A percentile compares a stretch with the other conserved stretches of the same genome.
Evolutionary conservation across 768 basidiomycete genomes (phyloP).

Genomic region (Rhodotorula sphaerocarpa): DNA sequence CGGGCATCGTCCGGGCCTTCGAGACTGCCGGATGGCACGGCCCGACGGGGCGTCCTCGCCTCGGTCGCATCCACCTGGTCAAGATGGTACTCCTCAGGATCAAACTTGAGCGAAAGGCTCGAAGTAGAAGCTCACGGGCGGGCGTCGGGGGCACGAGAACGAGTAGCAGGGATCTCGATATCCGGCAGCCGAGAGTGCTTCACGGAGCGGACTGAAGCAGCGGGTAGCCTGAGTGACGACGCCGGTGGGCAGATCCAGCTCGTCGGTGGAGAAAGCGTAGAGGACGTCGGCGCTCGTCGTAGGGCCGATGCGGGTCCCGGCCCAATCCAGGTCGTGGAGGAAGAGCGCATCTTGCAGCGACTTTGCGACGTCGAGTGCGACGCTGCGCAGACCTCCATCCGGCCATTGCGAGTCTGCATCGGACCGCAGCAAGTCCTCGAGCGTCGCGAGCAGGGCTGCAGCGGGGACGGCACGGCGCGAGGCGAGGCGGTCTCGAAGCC

Average conservation of each 20-base stretch:
- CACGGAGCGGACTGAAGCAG: conserved; percentile 63
- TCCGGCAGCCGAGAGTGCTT: not conserved
- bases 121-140: too few relatives aligned
- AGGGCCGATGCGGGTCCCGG: conserved; percentile 52
- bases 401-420: too few relatives aligned
- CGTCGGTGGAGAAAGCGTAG: not conserved
- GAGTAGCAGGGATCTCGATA: too few relatives aligned
- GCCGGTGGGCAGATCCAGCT: conserved; percentile 70
- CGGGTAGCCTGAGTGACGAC: conserved; percentile 80
- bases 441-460: conserved; percentile 67
- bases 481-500: conserved; percentile 74
- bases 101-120: too few relatives aligned
- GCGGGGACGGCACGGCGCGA: conserved; percentile 93
- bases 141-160: too few relatives aligned
- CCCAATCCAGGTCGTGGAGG: conserved; percentile 96
- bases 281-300: conserved; percentile 51
- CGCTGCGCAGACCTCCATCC: conserved; percentile 49
- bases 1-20: too few relatives aligned
- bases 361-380: conserved; percentile 77
- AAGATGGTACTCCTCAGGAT: too few relatives aligned
- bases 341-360: conserved; percentile 86
- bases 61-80: too few relatives aligned
- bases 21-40: too few relatives aligned
- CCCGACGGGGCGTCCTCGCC: too few relatives aligned
- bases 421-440: conserved; percentile 57